phyloP scores from a whole-genome alignment of 768 basidiomycete genomes.

The Amanita polypyramis region DNA sequence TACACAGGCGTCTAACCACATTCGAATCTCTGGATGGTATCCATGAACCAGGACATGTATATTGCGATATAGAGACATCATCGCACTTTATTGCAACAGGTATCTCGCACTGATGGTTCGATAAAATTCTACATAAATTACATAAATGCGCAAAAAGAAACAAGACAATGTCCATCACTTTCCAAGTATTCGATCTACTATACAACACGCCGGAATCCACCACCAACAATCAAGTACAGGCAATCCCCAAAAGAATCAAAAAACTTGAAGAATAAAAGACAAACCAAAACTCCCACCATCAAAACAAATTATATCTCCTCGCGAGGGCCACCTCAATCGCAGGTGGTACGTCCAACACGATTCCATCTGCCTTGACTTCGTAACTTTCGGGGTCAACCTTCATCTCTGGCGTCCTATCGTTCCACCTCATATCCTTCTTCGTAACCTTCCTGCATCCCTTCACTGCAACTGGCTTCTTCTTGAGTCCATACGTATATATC shows the following conservation, averaged over 20 bases:
- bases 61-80: too few species aligned
- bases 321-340: constrained; percentile 61
- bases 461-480: constrained; percentile 55
- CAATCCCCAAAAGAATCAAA: not conserved
- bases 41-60: too few species aligned
- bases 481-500: constrained; percentile 45
- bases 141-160: too few species aligned
- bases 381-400: constrained; percentile 88
- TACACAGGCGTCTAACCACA: too few species aligned
- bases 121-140: too few species aligned
- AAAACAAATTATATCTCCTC: constrained; percentile 76
- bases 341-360: constrained; percentile 64
- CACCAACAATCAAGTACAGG: not conserved
- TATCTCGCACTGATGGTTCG: too few species aligned
- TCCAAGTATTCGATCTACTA: not conserved
- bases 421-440: constrained; percentile 95
- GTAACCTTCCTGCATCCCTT: constrained; percentile 59
- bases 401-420: constrained; percentile 73
- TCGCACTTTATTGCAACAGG: too few species aligned
- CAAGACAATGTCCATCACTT: too few species aligned
- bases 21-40: too few species aligned
- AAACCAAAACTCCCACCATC: constrained; percentile 6
- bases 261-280: not conserved
- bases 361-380: constrained; percentile 76
- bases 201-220: not conserved